Percentiles rank a stretch among this genome's conserved stretches.
Evolutionary conservation across 2,329 filamentous ascomycete genomes (phyloP).

Genomic region (Colletotrichum sp.): DNA sequence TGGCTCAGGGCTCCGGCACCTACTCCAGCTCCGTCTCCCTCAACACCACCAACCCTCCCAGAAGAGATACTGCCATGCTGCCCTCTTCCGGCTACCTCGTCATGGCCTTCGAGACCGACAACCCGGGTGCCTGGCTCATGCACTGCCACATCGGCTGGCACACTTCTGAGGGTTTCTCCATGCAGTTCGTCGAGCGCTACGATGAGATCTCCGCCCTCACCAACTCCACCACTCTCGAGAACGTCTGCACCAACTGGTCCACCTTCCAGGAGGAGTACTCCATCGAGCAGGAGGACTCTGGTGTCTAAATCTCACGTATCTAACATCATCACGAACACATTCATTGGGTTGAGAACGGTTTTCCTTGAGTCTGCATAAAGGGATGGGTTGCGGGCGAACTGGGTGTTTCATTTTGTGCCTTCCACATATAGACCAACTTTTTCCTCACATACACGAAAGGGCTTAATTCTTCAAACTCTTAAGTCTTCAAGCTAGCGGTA

Average conservation of each 20-base stretch:
- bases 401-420: neutral
- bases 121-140: conserved; percentile 55
- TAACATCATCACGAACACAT: neutral
- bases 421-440: neutral
- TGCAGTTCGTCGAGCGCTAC: conserved; percentile 26
- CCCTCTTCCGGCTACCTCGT: conserved; percentile 48
- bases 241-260: conserved; percentile 21
- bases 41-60: conserved; percentile 47
- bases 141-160: conserved; percentile 46
- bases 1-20: conserved; percentile 26
- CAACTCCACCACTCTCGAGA: neutral
- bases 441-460: neutral
- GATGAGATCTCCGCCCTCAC: conserved; percentile 21
- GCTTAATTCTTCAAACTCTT: neutral
- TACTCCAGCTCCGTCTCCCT: conserved; percentile 26
- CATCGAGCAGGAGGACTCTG: conserved; percentile 26
- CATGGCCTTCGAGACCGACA: conserved; percentile 54
- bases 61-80: conserved; percentile 57
- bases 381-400: neutral
- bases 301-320: conserved; percentile 11
- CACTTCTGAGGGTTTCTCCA: conserved; percentile 25
- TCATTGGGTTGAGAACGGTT: neutral
- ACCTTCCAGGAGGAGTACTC: neutral
- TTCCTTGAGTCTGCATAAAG: neutral
- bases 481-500: neutral